These are phyloP conservation scores for Aureobasidium sp. DNA, from an alignment of 2,329 filamentous ascomycete species.

Conservation along the genomic window DNA sequence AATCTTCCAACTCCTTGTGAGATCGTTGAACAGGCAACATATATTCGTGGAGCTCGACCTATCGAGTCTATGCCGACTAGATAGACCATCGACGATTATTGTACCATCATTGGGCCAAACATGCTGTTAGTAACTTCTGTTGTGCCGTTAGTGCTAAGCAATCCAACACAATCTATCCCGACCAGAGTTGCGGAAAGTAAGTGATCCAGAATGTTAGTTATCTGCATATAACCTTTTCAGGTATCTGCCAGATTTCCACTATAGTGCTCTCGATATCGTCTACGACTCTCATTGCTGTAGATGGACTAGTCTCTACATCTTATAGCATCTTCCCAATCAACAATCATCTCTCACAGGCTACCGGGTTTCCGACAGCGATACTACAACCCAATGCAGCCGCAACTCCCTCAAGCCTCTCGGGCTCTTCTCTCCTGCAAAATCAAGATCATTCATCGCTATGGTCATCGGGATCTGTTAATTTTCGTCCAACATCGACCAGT, in stretches of 20 bases:
- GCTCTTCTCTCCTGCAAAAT: background rate
- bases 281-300: background rate
- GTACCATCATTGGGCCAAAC: background rate
- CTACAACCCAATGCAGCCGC: background rate
- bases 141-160: background rate
- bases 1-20: background rate
- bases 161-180: background rate
- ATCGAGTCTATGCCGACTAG: background rate
- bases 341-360: background rate
- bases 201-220: background rate
- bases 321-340: background rate
- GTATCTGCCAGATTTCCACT: background rate
- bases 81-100: background rate
- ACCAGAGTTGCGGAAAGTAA: background rate
- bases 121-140: background rate
- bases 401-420: background rate
- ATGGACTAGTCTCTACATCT: background rate
- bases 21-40: constrained; percentile 7
- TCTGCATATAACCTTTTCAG: background rate
- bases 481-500: background rate
- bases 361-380: background rate
- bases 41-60: constrained; percentile 9
- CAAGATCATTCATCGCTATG: background rate
- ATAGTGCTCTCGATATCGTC: background rate
- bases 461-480: background rate